Evolutionary conservation across 2,329 filamentous ascomycete species (phyloP), one percentile per base, ranked within the genome.

Genomic region (Aspergillus sp.): DNA sequence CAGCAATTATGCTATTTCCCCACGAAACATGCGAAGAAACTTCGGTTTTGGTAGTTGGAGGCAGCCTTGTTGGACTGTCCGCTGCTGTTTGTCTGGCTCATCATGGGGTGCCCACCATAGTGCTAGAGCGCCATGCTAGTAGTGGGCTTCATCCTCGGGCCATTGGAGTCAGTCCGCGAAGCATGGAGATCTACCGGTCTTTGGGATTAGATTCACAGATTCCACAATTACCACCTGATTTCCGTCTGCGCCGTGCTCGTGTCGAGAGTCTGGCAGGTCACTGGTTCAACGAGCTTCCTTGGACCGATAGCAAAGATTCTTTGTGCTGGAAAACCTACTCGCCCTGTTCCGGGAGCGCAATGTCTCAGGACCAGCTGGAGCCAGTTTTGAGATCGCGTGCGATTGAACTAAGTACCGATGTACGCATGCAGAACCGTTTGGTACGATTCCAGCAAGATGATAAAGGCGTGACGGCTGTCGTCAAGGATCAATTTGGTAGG

Each of bases 281-380:
- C 13, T 57, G 57, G 57, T 43, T 44, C 29, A 48, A 56, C 6
- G 39, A 39, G 6, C 46, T 45, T 7, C 42, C 46, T 3, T 60
- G 57, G 57, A 35, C 11, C 12, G 51, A 47, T 8, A 1, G 4
- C 12, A 37, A 41, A 5, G 28, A 36, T 2, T 4, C 39, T 7
- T 2, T 27, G 5, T 51, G 46, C 12, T 51, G 45, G 38, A 49
- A 40, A 7, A 50, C 54, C 6, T 65, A 51, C 8, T 57, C 46
- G 29, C 41, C 57, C 31, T 47, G 44, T 48, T 13, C 46, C 30
- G 65, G 62, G 1, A 55, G 59, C 2, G 60, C 58, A 5, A 58
- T 62, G 0, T 60, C 70, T 0, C 69, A 72, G 33, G 69, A 72
- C 47, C 54, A 59, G 26, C 51, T 73, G 7, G 71, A 74, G 37